These are phyloP conservation scores for Microthlaspi erraticum DNA, from an alignment of 345 rosid species.

Conservation along the genomic window DNA sequence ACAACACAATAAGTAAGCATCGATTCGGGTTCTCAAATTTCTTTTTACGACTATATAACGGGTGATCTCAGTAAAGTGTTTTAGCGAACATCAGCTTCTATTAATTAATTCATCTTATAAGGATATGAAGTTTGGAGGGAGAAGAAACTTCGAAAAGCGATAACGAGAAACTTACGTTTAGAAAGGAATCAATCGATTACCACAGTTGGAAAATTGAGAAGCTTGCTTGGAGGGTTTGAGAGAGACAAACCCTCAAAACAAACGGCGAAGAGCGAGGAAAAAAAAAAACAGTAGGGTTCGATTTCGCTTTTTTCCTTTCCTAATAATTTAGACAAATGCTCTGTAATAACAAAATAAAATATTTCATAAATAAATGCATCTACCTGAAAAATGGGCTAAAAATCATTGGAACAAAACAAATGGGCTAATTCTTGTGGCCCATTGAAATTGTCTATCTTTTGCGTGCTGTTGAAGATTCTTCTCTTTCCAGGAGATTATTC, in stretches of 20 bases:
- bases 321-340: not conserved
- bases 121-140: not conserved
- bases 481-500: not conserved
- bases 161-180: not conserved
- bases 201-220: not conserved
- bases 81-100: not conserved
- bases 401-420: not conserved
- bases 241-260: conserved; percentile 9
- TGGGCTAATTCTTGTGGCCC: conserved; percentile 14
- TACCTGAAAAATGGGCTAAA: conserved; percentile 10
- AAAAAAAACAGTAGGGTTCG: conserved; percentile 28
- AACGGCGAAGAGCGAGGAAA: conserved; percentile 14
- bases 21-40: not conserved
- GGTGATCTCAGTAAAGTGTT: not conserved
- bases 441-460: not conserved
- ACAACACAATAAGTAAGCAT: not conserved
- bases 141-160: not conserved
- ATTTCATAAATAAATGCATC: not conserved
- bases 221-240: conserved; percentile 25
- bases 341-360: not conserved
- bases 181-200: not conserved
- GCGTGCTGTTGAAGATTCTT: not conserved
- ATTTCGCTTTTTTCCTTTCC: not conserved
- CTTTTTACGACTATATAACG: not conserved
- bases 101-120: not conserved